Percentiles rank a stretch among this genome's conserved stretches.
Evolutionary conservation across 2,329 filamentous ascomycete genomes (phyloP).

Genomic region (Phyllosticta citrichinensis): DNA sequence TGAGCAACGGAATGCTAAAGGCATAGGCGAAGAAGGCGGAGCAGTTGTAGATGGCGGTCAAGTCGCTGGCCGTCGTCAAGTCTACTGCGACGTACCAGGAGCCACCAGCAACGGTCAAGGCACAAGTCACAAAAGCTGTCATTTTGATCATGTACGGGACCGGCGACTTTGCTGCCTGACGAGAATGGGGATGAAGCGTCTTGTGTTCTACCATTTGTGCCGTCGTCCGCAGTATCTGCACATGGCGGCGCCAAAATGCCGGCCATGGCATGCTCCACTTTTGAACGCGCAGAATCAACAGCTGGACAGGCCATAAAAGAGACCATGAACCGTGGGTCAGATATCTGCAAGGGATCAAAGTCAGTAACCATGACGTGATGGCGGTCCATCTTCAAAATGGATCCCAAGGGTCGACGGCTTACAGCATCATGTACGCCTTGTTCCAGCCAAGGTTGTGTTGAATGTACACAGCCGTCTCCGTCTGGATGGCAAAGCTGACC

Average conservation of each 20-base stretch:
- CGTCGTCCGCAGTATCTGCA: conserved; percentile 53
- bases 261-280: conserved; percentile 70
- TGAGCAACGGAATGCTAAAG: conserved; percentile 82
- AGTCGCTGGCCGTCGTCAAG: conserved; percentile 81
- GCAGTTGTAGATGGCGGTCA: conserved; percentile 99
- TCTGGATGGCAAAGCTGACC: conserved; percentile 85
- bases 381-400: not conserved
- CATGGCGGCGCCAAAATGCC: conserved; percentile 72
- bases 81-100: conserved; percentile 96
- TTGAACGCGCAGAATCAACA: conserved; percentile 69
- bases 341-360: conserved; percentile 41
- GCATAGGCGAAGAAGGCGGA: conserved; percentile 98
- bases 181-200: conserved; percentile 53
- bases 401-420: conserved; percentile 20
- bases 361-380: not conserved
- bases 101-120: conserved; percentile 80
- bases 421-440: conserved; percentile 99
- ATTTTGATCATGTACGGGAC: conserved; percentile 67
- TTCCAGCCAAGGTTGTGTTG: conserved; percentile 88
- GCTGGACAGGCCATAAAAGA: conserved; percentile 76
- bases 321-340: conserved; percentile 93
- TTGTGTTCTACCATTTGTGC: conserved; percentile 79
- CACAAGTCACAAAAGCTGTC: conserved; percentile 72
- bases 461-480: conserved; percentile 89
- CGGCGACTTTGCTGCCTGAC: conserved; percentile 40